Base-by-base conservation (phyloP, 2,329 filamentous ascomycete species). In the Diaporthe citriasiana region DNA sequence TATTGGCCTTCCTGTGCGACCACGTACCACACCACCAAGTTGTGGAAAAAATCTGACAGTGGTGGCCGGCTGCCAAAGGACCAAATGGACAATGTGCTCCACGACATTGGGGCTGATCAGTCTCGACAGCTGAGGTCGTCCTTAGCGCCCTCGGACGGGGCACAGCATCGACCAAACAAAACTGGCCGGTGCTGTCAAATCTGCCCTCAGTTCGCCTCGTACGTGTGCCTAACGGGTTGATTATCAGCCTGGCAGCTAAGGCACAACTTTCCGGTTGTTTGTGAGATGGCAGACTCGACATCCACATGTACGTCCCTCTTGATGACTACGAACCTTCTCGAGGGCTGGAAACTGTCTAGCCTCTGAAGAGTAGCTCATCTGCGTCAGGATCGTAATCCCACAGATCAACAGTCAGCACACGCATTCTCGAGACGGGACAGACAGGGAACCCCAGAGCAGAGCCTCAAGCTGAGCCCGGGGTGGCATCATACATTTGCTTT, bases 401-500 rank as follows among this genome's bases (percentile, higher is more conserved):
- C 25, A 40, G 53, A 63, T 53, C 27, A 30, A n/a, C 45, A 53
- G 51, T 53, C 40, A 40, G 30, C 45, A 63, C 9, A 25, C 56
- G n/a, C 47, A 59, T 53, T 40, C 25, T 22, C 63, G 30, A 63
- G 45, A 40, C 45, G 27, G 35, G 40, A 45, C 35, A 42, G n/a
- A n/a, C 55, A 63, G 40, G 68, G 68, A 71, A 71, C 38, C 33
- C 73, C 53, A 53, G 70, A 33, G 60, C 66, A 74, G 74, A 75
- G 74, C 74, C 74, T 68, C 74, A 75, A 75, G 74, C 74, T 75
- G 72, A 72, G 38, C n/a, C 25, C 17, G 12, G 30, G 73, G 38
- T 65, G 70, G 45, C 22, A 51, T 42, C 38, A 60, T 55, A 53
- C 13, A 40, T 22, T 60, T 73, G 53, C 53, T 70, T 70, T 63